These are phyloP conservation scores for Mucor racemosus DNA, from an alignment of 371 early-diverging fungal genomes.

Conservation along the genomic window DNA sequence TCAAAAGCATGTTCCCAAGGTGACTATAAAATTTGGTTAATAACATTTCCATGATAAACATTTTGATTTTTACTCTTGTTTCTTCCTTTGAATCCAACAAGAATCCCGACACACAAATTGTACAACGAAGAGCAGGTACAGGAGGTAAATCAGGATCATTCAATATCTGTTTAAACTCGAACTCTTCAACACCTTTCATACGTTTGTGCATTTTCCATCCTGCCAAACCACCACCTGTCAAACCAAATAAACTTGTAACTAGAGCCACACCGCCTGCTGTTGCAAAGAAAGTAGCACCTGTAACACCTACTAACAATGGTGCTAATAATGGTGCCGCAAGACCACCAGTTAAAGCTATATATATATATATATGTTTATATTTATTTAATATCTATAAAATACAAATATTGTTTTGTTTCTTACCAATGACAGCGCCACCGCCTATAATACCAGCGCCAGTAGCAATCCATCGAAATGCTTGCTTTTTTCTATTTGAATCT, in stretches of 20 bases:
- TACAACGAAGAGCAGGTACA: conserved; percentile 65
- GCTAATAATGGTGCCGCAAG: conserved; percentile 71
- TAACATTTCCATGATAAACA: too few relatives aligned
- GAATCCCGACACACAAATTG: conserved; percentile 70
- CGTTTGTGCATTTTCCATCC: conserved; percentile 65
- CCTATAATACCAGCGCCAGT: conserved; percentile 65
- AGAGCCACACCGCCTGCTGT: conserved; percentile 67
- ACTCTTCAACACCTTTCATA: conserved; percentile 57
- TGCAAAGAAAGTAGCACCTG: conserved; percentile 64
- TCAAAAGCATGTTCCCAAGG: conserved; percentile 62
- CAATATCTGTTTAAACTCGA: conserved; percentile 62
- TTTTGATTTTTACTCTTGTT: conserved; percentile 40
- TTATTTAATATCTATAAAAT: too few relatives aligned
- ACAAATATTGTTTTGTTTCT: background rate
- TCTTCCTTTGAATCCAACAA: conserved; percentile 51
- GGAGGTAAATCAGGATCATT: conserved; percentile 58
- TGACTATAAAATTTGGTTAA: conserved; percentile 22
- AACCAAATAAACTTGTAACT: conserved; percentile 67
- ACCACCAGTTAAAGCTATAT: conserved; percentile 64
- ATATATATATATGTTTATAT: too few relatives aligned
- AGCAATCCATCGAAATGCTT: conserved; percentile 59
- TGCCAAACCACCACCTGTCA: conserved; percentile 66
- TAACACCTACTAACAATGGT: conserved; percentile 60
- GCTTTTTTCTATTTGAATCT: conserved; percentile 55
- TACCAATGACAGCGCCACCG: conserved; percentile 70